A percentile compares a stretch with the other conserved stretches of the same genome.
Evolutionary conservation across 345 rosid species (phyloP).

Genomic region (Populus davidiana): DNA sequence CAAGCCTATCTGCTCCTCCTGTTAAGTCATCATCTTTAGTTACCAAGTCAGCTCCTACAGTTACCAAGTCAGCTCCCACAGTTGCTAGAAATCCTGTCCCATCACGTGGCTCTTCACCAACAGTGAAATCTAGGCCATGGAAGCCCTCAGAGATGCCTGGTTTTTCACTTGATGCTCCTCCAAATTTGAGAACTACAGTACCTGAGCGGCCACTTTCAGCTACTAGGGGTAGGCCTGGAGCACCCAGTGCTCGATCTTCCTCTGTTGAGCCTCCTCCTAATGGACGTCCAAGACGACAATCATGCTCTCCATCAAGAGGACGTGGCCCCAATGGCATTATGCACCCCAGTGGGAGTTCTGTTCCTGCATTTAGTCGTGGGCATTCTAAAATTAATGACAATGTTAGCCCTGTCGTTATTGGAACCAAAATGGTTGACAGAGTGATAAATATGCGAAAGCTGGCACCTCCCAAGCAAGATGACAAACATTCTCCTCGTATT

Average conservation of each 20-base stretch:
- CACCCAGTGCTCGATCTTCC: slow-evolving; percentile 79
- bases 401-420: slow-evolving; percentile 80
- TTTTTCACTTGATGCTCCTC: slow-evolving; percentile 89
- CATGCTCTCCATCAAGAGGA: slow-evolving; percentile 97
- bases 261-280: slow-evolving; percentile 70
- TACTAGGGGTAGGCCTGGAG: slow-evolving; percentile 92
- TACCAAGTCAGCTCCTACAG: slow-evolving; percentile 29
- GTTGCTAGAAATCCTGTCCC: slow-evolving; percentile 29
- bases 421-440: slow-evolving; percentile 95
- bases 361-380: slow-evolving; percentile 73
- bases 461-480: slow-evolving; percentile 78
- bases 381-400: slow-evolving; percentile 64
- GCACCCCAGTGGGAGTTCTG: slow-evolving; percentile 81
- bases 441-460: slow-evolving; percentile 91
- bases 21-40: slow-evolving; percentile 44
- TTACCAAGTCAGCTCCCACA: slow-evolving; percentile 16
- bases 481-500: slow-evolving; percentile 72
- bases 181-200: slow-evolving; percentile 83
- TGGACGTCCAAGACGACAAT: slow-evolving; percentile 78
- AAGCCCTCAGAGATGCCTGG: slow-evolving; percentile 99
- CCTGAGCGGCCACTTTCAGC: slow-evolving; percentile 94
- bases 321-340: slow-evolving; percentile 53
- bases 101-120: slow-evolving; percentile 78
- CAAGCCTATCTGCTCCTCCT: slow-evolving; percentile 48
- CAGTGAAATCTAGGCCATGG: slow-evolving; percentile 83